Evolutionary conservation across 2,329 filamentous ascomycete genomes (phyloP).

Genomic region (Colletotrichum tabaci): DNA sequence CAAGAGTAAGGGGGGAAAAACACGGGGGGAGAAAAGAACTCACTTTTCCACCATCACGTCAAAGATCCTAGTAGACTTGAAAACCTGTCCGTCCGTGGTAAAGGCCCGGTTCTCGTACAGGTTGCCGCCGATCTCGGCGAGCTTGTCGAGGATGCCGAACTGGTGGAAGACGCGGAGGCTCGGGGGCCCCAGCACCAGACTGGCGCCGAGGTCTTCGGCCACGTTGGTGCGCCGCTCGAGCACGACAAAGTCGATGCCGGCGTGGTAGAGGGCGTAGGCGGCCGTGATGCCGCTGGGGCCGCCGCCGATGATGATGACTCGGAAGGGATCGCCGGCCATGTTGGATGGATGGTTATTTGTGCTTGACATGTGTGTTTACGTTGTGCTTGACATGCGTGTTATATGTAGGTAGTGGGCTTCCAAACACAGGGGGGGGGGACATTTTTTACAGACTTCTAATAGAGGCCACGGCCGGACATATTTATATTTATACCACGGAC

Average conservation of each 20-base stretch:
- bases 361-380: background rate
- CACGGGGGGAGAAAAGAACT: background rate
- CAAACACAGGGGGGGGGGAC: no score
- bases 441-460: no score
- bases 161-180: conserved; percentile 51
- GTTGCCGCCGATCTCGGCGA: conserved; percentile 19
- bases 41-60: conserved; percentile 2
- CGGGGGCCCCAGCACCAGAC: conserved; percentile 47
- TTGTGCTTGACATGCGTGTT: no score
- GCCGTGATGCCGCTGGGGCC: conserved; percentile 50
- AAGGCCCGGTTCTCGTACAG: conserved; percentile 14
- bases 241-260: conserved; percentile 53
- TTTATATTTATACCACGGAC: background rate
- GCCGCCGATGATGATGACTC: conserved; percentile 51
- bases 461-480: background rate
- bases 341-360: conserved; percentile 14
- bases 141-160: conserved; percentile 46
- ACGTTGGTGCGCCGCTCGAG: conserved; percentile 49
- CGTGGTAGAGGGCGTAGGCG: conserved; percentile 49
- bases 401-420: no score
- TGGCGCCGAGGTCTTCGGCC: conserved; percentile 48
- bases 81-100: conserved; percentile 13
- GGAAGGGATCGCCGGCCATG: conserved; percentile 49
- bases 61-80: conserved; percentile 15
- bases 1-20: no score